Evolutionary conservation across 352 stramenopile species (phyloP).

Genomic region (Pythium folliculosum): DNA sequence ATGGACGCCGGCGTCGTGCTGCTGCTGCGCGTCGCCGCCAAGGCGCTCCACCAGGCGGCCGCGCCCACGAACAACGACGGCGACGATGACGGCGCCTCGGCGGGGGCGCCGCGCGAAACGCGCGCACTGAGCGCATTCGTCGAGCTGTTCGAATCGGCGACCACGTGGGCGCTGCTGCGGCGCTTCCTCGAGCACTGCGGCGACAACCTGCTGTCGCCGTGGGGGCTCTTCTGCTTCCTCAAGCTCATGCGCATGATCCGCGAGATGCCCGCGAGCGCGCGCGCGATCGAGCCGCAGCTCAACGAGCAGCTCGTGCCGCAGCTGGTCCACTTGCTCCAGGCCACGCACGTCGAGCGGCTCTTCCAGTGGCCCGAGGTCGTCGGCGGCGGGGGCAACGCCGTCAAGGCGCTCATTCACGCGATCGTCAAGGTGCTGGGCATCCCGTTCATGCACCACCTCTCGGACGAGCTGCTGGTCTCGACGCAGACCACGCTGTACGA

Average conservation of each 20-base stretch:
- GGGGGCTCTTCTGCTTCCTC: constrained; percentile 83
- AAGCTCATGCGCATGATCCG: constrained; percentile 76
- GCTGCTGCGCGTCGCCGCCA: constrained; percentile 60
- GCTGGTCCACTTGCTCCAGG: constrained; percentile 58
- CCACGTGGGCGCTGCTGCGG: constrained; percentile 40
- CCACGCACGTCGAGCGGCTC: constrained; percentile 61
- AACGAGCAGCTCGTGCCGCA: constrained; percentile 61
- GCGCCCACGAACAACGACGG: background rate
- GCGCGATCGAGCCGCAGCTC: constrained; percentile 44
- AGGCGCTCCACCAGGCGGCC: constrained; percentile 37
- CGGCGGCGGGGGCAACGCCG: constrained; percentile 76
- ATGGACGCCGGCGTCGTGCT: constrained; percentile 67
- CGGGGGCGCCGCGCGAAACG: no score
- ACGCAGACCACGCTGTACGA: constrained; percentile 81
- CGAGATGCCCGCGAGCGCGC: constrained; percentile 57
- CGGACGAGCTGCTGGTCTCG: constrained; percentile 63
- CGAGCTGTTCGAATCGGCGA: constrained; percentile 47
- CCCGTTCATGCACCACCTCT: constrained; percentile 68
- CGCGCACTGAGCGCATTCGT: constrained; percentile 47
- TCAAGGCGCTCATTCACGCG: constrained; percentile 80
- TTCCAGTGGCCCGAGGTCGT: constrained; percentile 76
- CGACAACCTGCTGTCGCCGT: constrained; percentile 73
- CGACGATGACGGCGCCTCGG: no score
- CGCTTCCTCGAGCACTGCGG: constrained; percentile 33
- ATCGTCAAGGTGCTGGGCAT: constrained; percentile 86